Percentiles rank a stretch among this genome's conserved stretches.
Conservation (phyloP, 768 basidiomycete genomes). For the Daedalea quercina region DNA sequence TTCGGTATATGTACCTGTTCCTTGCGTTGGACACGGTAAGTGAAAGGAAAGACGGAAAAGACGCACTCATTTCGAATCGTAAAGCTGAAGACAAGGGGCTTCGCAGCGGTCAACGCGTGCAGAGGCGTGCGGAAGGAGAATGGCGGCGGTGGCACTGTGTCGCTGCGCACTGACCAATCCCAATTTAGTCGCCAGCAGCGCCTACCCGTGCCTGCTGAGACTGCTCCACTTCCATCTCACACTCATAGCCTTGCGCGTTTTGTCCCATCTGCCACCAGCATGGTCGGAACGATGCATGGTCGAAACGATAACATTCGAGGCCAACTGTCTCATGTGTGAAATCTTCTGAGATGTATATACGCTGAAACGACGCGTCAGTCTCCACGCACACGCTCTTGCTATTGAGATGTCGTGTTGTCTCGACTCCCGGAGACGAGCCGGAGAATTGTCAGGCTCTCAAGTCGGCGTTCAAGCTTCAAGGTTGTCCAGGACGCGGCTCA, state of each 20-base stretch:
- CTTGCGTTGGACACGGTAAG: neutral
- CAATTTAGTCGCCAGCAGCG: neutral
- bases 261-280: neutral
- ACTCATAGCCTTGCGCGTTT: neutral
- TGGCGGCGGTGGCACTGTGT: neutral
- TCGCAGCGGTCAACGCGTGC: slow-evolving; percentile 3
- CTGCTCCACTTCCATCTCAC: too few species aligned
- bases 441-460: too few species aligned
- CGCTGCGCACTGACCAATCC: neutral
- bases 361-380: too few species aligned
- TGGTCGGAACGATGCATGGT: too few species aligned
- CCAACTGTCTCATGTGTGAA: too few species aligned
- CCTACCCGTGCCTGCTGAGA: neutral
- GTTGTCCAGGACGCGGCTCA: too few species aligned
- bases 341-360: too few species aligned
- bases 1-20: slow-evolving; percentile 33
- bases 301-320: too few species aligned
- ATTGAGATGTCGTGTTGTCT: too few species aligned
- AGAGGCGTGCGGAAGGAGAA: neutral
- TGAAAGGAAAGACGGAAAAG: neutral
- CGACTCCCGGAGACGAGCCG: too few species aligned
- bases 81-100: neutral
- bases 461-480: too few species aligned
- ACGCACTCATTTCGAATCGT: neutral
- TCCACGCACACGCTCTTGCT: too few species aligned